Evolutionary conservation across 2,329 filamentous ascomycete genomes (phyloP), one percentile per base, ranked within the genome.

Genomic region (Cephalotrichum gorgonifer): DNA sequence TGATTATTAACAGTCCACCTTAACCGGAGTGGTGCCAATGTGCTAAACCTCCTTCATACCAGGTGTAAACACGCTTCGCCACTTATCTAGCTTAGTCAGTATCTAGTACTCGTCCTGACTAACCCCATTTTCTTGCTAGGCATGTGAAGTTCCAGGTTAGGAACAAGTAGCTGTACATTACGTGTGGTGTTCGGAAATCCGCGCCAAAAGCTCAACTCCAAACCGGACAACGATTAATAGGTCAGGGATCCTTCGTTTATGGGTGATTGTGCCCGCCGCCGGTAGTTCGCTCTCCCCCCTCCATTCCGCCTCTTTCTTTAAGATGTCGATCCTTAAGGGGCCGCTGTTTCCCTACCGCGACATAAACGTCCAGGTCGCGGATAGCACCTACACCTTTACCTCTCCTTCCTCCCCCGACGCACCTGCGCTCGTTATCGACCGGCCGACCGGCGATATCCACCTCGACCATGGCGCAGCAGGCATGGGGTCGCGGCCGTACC

Each of bases 321-420:
- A 35, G 44, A 71, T 72, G 69, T 64, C 66, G 51, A 61, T 65
- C 50, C 57, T 67, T 33, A 60, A 61, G 33, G 57, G 58, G 48
- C 55, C 63, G 46, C 62, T 64, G 55, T 67, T 79, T 57, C 93
- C 91, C 22, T 98, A 90, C 69, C 81, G 91, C 63, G 93, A 98
- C 73, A 94, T 97, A 73, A 98, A 97, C 67, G 82, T 98, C 65
- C 89, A 95, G 68, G 86, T 89, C 56, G 89, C 91, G 47, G 76
- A 87, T 59, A 88, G 91, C 59, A 85, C 93, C 63, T 98, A 98
- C 74, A 88, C 89, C 59, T 98, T 98, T 68, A 90, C 88, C 35
- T 98, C 93, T 26, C 93, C 93, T 26, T 97, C 93, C 1, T 91
- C 89, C 3, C 89, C 90, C 53, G 82, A 90, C 67, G 85, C 90